phyloP scores from a whole-genome alignment of 2,329 filamentous ascomycete genomes.

The Epicoccum nigrum region DNA sequence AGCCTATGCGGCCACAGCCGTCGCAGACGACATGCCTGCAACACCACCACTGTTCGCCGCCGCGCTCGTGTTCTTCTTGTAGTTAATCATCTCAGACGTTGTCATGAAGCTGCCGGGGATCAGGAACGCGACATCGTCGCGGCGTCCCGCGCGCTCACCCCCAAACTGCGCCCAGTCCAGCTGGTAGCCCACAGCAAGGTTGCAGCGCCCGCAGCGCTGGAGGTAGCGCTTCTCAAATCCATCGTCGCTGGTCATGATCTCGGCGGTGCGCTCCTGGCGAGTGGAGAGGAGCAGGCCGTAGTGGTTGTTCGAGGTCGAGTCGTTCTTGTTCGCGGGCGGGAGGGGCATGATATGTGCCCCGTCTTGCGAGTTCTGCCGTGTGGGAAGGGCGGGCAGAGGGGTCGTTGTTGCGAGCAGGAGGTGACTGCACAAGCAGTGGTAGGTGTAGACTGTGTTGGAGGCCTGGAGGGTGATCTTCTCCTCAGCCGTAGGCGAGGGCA shows the following conservation, averaged over 20 bases:
- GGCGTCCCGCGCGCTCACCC: slow-evolving; percentile 39
- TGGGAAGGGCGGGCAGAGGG: slow-evolving; percentile 59
- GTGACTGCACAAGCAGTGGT: slow-evolving; percentile 71
- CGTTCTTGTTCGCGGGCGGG: slow-evolving; percentile 34
- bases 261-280: slow-evolving; percentile 54
- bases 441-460: slow-evolving; percentile 55
- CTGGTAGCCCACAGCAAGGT: slow-evolving; percentile 66
- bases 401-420: slow-evolving; percentile 67
- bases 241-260: slow-evolving; percentile 62
- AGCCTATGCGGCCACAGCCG: slow-evolving; percentile 31
- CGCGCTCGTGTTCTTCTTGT: slow-evolving; percentile 36
- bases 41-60: slow-evolving; percentile 14
- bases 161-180: slow-evolving; percentile 60
- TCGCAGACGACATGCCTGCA: slow-evolving; percentile 10
- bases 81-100: slow-evolving; percentile 61
- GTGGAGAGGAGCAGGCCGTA: slow-evolving; percentile 61
- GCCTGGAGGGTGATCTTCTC: slow-evolving; percentile 45
- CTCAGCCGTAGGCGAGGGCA: slow-evolving; percentile 37
- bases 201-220: slow-evolving; percentile 66
- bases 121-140: slow-evolving; percentile 63
- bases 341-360: slow-evolving; percentile 64
- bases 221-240: slow-evolving; percentile 71
- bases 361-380: slow-evolving; percentile 59
- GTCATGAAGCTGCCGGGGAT: slow-evolving; percentile 64
- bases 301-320: slow-evolving; percentile 30